Base-by-base conservation (phyloP, 257 asterid genomes). In the Gentiana straminea region DNA sequence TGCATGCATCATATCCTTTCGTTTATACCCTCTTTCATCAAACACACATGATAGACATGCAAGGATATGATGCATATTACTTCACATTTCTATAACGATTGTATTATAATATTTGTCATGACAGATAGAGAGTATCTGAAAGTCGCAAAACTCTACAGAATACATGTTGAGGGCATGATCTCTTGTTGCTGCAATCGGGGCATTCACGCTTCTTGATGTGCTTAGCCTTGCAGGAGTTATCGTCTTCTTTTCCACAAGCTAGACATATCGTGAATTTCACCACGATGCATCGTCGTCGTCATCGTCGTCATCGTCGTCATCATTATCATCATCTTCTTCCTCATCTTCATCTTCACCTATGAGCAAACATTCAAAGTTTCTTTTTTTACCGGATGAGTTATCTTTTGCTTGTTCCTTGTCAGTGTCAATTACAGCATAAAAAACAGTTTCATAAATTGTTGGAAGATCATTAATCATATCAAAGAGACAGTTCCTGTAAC, bases 121-220 rank as follows among this genome's bases (percentile, higher is more conserved):
- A 24, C 24, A 24, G 24, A 59, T 43, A 43, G 36, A 58, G 43
- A 35, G 8, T 36, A 59, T 37, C 50, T 52, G 38, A 13, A 13
- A 13, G 57, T 51, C 11, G 46, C 46, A 41, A 41, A 41, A 5
- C 24, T 1, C 46, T 41, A 41, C 46, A 41, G 46, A 11, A 46
- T 50, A 34, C 9, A 2, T 32, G 39, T 69, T 70, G 79, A 52
- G 81, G 70, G 45, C 86, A 88, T 34, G 77, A 69, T 67, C 83
- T 77, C 77, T 86, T 86, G 84, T 77, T 76, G 64, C 70, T 69
- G 73, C 95, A 86, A n/a, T 83, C 55, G 8, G 94, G 94, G 81
- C 97, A 88, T 65, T 85, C 84, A 79, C 84, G 84, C 61, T 80
- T 83, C 82, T 88, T 79, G 77, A 88, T 84, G 69, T 82, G 84